These are phyloP conservation scores for Zasmidium citrigriseum DNA, from an alignment of 2,329 filamentous ascomycete species.

Conservation along the genomic window DNA sequence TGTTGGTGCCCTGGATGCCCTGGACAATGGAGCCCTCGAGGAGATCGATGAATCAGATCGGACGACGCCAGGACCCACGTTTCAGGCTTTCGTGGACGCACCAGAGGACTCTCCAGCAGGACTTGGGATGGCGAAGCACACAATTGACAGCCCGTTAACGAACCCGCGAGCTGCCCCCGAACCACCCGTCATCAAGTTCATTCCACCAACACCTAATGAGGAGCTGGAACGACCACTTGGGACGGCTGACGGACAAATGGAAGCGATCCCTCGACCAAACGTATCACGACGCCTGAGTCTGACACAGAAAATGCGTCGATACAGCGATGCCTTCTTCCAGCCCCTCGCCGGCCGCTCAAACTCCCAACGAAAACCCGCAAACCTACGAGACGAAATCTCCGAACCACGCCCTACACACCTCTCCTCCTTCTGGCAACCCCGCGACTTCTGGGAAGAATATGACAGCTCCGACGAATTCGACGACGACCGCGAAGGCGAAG, in stretches of 20 bases:
- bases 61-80: slow-evolving; percentile 11
- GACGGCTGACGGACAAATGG: neutral
- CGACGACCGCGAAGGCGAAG: slow-evolving; percentile 32
- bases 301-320: slow-evolving; percentile 46
- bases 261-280: slow-evolving; percentile 7
- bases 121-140: slow-evolving; percentile 16
- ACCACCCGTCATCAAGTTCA: slow-evolving; percentile 58
- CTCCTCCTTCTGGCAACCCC: slow-evolving; percentile 64
- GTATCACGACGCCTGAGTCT: slow-evolving; percentile 41
- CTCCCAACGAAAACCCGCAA: slow-evolving; percentile 16
- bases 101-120: slow-evolving; percentile 10
- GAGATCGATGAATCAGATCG: slow-evolving; percentile 7
- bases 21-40: slow-evolving; percentile 1
- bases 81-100: slow-evolving; percentile 20
- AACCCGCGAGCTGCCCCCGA: slow-evolving; percentile 60
- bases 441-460: slow-evolving; percentile 63
- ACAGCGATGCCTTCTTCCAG: slow-evolving; percentile 47
- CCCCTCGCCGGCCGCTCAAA: slow-evolving; percentile 35
- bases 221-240: slow-evolving; percentile 46
- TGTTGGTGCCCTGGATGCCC: slow-evolving; percentile 1
- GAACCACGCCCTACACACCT: slow-evolving; percentile 40
- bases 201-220: slow-evolving; percentile 54
- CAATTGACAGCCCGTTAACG: slow-evolving; percentile 58
- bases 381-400: slow-evolving; percentile 31
- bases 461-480: slow-evolving; percentile 42